Conservation (phyloP, 768 basidiomycete genomes). For the Russula emetica region DNA sequence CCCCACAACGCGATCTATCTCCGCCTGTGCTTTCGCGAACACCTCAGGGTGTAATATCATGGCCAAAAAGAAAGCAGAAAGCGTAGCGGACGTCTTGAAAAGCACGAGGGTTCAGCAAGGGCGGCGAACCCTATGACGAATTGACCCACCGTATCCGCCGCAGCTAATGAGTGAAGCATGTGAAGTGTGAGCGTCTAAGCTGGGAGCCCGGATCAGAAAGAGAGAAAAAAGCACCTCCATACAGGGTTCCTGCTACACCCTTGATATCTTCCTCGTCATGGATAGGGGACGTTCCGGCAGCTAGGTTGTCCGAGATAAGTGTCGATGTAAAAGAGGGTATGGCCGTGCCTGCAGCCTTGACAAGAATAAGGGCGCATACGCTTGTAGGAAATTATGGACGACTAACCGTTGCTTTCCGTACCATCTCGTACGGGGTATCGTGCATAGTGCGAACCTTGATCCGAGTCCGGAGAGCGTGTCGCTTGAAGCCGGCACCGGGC, state of each 20-base stretch:
- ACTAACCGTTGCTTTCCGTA: slow-evolving; percentile 21
- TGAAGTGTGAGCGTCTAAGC: slow-evolving; percentile 22
- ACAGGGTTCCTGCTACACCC: slow-evolving; percentile 26
- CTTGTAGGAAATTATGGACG: not conserved
- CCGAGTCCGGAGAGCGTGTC: slow-evolving; percentile 25
- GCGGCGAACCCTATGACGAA: not conserved
- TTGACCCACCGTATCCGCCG: slow-evolving; percentile 26
- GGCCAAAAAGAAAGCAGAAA: slow-evolving; percentile 26
- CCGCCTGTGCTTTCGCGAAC: slow-evolving; percentile 30
- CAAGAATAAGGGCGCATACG: not conserved
- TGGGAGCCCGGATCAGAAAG: no score
- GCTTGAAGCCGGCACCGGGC: slow-evolving; percentile 29
- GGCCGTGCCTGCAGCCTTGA: slow-evolving; percentile 27
- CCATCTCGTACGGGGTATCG: slow-evolving; percentile 27
- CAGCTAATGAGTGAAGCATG: slow-evolving; percentile 23
- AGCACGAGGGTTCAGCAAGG: not conserved
- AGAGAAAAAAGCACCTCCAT: slow-evolving; percentile 18
- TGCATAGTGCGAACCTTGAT: slow-evolving; percentile 26
- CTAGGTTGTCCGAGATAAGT: slow-evolving; percentile 24
- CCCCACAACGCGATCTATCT: slow-evolving; percentile 31
- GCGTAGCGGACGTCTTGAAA: slow-evolving; percentile 25
- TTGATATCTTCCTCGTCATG: slow-evolving; percentile 28
- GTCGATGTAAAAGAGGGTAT: slow-evolving; percentile 27
- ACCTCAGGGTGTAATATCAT: slow-evolving; percentile 29
- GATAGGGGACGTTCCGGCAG: not conserved